Evolutionary conservation across 1,284 basidiomycete genomes (phyloP).

Genomic region (Malassezia psittaci): DNA sequence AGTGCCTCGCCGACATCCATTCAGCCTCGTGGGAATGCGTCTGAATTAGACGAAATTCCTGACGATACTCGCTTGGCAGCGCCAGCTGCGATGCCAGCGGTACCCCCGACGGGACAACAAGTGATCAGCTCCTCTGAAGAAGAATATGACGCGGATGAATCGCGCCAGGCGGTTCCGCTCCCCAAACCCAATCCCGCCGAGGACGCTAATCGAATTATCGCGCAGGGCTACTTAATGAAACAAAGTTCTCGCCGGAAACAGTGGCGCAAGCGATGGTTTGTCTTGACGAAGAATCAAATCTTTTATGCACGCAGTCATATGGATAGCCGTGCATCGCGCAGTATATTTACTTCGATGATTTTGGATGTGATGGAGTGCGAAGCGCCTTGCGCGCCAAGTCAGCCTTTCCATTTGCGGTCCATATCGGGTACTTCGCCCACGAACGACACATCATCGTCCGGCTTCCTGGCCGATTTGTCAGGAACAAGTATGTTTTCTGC

Average conservation of each 20-base stretch:
- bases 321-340: conserved; percentile 69
- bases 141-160: neutral
- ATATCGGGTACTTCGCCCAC: neutral
- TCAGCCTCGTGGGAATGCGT: conserved; percentile 4
- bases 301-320: conserved; percentile 50
- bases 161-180: neutral
- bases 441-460: neutral
- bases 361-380: conserved; percentile 80
- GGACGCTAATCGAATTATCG: conserved; percentile 40
- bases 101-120: neutral
- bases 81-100: neutral
- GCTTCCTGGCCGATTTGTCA: neutral
- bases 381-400: neutral
- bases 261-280: conserved; percentile 69
- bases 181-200: conserved; percentile 8
- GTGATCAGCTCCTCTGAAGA: conserved; percentile 9
- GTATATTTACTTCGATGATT: conserved; percentile 72
- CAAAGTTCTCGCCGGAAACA: conserved; percentile 81
- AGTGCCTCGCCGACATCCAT: conserved; percentile 31
- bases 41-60: neutral
- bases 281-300: conserved; percentile 45
- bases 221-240: conserved; percentile 85
- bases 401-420: neutral
- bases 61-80: neutral
- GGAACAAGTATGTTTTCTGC: neutral